A percentile compares a stretch with the other conserved stretches of the same genome.
phyloP scores from a whole-genome alignment of 495 filamentous ascomycete genomes.

The Glutinoglossum americanum region DNA sequence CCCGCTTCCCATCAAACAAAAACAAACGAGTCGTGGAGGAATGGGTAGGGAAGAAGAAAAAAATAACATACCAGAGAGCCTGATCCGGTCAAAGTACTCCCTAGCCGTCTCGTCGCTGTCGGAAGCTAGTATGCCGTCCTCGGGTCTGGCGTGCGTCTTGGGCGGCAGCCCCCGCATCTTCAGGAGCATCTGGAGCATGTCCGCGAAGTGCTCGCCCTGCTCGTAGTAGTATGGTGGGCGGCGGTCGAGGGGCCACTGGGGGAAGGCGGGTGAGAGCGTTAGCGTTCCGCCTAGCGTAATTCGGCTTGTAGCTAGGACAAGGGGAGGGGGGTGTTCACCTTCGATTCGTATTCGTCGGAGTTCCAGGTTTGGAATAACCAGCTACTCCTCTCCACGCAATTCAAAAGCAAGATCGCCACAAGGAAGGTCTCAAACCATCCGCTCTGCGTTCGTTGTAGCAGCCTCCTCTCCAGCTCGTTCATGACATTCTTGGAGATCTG shows the following conservation, averaged over 20 bases:
- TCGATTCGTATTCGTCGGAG: conserved; percentile 27
- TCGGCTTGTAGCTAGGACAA: no score
- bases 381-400: conserved; percentile 64
- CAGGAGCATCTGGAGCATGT: conserved; percentile 53
- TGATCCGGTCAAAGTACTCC: conserved; percentile 39
- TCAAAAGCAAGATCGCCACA: conserved; percentile 48
- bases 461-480: conserved; percentile 49
- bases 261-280: background rate
- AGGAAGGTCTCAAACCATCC: conserved; percentile 58
- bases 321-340: no score
- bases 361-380: conserved; percentile 64
- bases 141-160: conserved; percentile 27
- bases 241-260: conserved; percentile 49
- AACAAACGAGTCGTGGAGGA: no score
- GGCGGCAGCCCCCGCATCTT: conserved; percentile 50
- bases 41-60: background rate
- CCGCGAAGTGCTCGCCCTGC: conserved; percentile 37
- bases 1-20: no score
- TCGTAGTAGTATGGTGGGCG: conserved; percentile 36
- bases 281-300: no score
- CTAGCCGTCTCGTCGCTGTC: conserved; percentile 28
- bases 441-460: conserved; percentile 50
- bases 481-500: conserved; percentile 43
- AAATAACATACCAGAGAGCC: conserved; percentile 32
- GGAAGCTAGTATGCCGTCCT: conserved; percentile 30